phyloP scores from a whole-genome alignment of 768 basidiomycete species.

The Boletus subcaerulescens region DNA sequence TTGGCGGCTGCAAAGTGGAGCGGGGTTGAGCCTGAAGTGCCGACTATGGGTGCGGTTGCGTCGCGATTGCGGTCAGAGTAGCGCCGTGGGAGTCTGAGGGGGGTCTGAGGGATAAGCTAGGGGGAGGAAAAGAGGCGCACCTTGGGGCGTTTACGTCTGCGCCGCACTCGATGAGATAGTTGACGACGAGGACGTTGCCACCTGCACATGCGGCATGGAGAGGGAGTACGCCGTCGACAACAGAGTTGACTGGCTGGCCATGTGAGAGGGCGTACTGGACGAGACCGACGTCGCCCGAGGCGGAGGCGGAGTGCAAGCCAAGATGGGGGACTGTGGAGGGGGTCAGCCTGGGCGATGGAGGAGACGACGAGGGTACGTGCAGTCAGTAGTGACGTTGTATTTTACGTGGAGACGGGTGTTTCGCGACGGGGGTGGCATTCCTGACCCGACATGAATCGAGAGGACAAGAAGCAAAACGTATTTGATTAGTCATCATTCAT shows the following conservation, averaged over 20 bases:
- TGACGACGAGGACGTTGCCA: conserved; percentile 85
- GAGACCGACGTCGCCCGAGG: conserved; percentile 86
- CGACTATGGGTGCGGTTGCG: conserved; percentile 66
- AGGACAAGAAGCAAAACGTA: not conserved
- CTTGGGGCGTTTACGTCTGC: conserved; percentile 98
- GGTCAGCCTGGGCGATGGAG: not conserved
- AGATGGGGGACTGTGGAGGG: conserved; percentile 62
- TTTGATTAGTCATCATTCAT: conserved; percentile 14
- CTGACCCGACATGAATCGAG: not conserved
- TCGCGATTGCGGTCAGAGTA: conserved; percentile 72
- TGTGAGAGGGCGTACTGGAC: conserved; percentile 90
- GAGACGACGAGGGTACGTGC: conserved; percentile 28
- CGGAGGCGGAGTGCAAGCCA: conserved; percentile 74
- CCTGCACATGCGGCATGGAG: conserved; percentile 93
- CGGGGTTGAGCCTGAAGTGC: conserved; percentile 86
- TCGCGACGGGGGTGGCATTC: conserved; percentile 36
- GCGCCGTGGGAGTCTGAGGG: conserved; percentile 61
- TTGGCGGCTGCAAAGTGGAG: conserved; percentile 97
- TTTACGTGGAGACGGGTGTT: conserved; percentile 42
- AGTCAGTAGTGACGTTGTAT: conserved; percentile 54
- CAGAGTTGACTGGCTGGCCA: conserved; percentile 95
- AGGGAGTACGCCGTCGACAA: conserved; percentile 94
- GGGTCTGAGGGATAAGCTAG: conserved; percentile 8
- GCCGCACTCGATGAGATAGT: conserved; percentile 84
- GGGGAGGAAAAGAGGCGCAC: conserved; percentile 39